Percentiles rank a stretch among this genome's conserved stretches.
phyloP scores from a whole-genome alignment of 2,329 filamentous ascomycete genomes.

The Exophiala spinifera region DNA sequence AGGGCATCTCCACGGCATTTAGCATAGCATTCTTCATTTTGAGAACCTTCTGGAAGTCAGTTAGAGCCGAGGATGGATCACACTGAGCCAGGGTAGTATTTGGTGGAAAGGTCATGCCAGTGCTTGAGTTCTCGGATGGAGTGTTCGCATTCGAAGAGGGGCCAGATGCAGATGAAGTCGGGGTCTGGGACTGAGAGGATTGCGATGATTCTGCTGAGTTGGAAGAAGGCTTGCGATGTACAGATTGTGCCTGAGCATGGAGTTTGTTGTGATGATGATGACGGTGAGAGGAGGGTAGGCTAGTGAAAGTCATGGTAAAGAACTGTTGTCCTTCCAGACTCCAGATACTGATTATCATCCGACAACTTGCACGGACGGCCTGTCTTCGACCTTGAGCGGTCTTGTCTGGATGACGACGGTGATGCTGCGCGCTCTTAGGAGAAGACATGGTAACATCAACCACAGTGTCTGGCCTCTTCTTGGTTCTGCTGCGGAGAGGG shows the following conservation, averaged over 20 bases:
- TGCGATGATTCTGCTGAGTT: constrained; percentile 20
- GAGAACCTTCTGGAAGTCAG: constrained; percentile 68
- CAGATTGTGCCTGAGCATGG: neutral
- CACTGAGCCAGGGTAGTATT: constrained; percentile 61
- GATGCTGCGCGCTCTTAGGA: constrained; percentile 39
- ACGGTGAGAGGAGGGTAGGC: constrained; percentile 25
- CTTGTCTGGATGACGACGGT: constrained; percentile 27
- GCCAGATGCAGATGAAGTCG: constrained; percentile 31
- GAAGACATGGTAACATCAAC: constrained; percentile 65
- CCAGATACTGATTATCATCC: constrained; percentile 76
- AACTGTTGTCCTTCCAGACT: constrained; percentile 65
- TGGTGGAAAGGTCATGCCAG: constrained; percentile 60
- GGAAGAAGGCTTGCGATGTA: constrained; percentile 18
- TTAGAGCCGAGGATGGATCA: constrained; percentile 57
- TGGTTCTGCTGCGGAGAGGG: constrained; percentile 32
- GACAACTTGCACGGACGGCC: constrained; percentile 55
- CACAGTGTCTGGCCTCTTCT: constrained; percentile 56
- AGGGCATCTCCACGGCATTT: constrained; percentile 70
- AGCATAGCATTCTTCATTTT: constrained; percentile 74
- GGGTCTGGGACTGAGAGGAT: constrained; percentile 27
- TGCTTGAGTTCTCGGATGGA: constrained; percentile 53
- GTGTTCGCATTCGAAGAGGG: constrained; percentile 47
- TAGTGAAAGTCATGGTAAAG: constrained; percentile 73
- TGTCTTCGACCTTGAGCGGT: constrained; percentile 39
- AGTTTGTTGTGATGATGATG: constrained; percentile 46